A percentile compares a stretch with the other conserved stretches of the same genome.
Evolutionary conservation across 2,329 filamentous ascomycete genomes (phyloP).

Genomic region (Byssoonygena ceratinophila): DNA sequence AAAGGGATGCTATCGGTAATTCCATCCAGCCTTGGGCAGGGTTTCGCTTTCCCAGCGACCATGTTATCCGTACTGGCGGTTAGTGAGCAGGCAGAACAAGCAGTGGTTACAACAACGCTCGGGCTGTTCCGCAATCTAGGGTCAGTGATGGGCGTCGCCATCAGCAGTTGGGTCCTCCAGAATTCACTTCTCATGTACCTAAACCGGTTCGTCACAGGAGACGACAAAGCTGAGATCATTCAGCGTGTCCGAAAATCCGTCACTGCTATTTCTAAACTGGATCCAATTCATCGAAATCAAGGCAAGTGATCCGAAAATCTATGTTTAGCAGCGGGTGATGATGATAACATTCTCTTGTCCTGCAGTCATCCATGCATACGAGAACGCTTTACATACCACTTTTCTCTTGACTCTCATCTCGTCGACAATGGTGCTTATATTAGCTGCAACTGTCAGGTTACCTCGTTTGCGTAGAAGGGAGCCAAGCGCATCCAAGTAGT

Average conservation of each 20-base stretch:
- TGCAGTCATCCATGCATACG: conserved; percentile 31
- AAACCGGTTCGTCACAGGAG: conserved; percentile 47
- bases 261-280: conserved; percentile 38
- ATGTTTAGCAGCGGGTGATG: not conserved
- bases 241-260: conserved; percentile 43
- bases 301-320: conserved; percentile 26
- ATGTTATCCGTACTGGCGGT: conserved; percentile 55
- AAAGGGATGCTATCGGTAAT: conserved; percentile 49
- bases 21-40: conserved; percentile 48
- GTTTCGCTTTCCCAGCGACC: conserved; percentile 54
- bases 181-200: conserved; percentile 56
- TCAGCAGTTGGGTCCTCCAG: conserved; percentile 62
- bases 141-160: conserved; percentile 61
- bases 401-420: conserved; percentile 32
- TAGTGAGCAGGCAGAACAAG: conserved; percentile 51
- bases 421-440: conserved; percentile 26
- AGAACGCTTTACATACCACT: conserved; percentile 28
- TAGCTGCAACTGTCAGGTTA: conserved; percentile 27
- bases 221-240: conserved; percentile 46
- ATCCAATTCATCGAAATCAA: conserved; percentile 38
- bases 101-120: conserved; percentile 59
- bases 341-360: conserved; percentile 12
- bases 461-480: conserved; percentile 18
- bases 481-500: not conserved
- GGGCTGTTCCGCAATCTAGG: conserved; percentile 62